A percentile compares a stretch with the other conserved stretches of the same genome.
Evolutionary conservation across 768 basidiomycete species (phyloP).

Genomic region (Lactifluus piperatus): DNA sequence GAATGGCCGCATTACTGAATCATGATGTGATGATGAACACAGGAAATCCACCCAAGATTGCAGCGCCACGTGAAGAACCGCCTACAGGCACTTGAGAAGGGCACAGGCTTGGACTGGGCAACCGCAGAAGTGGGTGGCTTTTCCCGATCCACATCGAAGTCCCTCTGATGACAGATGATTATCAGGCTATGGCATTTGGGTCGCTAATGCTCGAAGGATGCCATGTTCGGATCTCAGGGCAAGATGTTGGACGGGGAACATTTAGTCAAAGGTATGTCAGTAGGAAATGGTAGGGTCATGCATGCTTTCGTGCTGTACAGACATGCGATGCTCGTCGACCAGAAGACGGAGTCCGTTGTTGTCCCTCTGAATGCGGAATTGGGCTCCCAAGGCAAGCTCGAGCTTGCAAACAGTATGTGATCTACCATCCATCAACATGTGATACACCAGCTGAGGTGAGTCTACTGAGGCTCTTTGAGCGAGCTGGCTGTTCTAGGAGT

Average conservation of each 20-base stretch:
- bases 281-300: neutral
- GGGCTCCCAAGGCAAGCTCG: constrained; percentile 50
- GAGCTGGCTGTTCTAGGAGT: constrained; percentile 87
- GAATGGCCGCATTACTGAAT: neutral
- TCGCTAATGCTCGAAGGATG: constrained; percentile 74
- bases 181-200: constrained; percentile 79
- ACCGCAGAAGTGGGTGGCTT: constrained; percentile 62
- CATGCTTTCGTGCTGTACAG: constrained; percentile 24
- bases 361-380: constrained; percentile 76
- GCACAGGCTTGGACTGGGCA: constrained; percentile 77
- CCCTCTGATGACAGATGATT: neutral
- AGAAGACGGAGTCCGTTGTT: constrained; percentile 67
- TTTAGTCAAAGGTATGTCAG: constrained; percentile 61
- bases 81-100: constrained; percentile 56
- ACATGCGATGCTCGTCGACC: constrained; percentile 90
- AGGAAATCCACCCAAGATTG: constrained; percentile 76
- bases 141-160: neutral
- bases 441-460: neutral
- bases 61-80: constrained; percentile 74
- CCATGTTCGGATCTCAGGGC: constrained; percentile 85
- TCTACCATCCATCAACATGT: neutral
- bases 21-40: neutral
- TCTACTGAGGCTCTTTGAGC: constrained; percentile 62
- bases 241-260: constrained; percentile 87
- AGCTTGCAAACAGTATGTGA: constrained; percentile 75